Conservation (phyloP, 768 basidiomycete species). For the Termitomyces eurrhizus region DNA sequence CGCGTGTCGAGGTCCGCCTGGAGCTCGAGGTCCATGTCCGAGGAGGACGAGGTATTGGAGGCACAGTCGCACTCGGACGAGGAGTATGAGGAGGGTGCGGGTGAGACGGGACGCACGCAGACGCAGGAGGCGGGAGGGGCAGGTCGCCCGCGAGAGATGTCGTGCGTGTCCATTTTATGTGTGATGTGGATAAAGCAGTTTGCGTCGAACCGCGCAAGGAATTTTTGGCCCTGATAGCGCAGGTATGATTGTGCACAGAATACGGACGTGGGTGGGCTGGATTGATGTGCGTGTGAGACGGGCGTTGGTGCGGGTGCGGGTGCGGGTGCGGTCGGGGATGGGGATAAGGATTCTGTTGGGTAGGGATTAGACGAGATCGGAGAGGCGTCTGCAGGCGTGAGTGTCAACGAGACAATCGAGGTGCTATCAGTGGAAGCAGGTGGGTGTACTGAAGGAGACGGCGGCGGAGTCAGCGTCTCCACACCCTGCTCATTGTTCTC, state of each 20-base stretch:
- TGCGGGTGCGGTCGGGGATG: not conserved
- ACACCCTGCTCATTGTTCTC: not conserved
- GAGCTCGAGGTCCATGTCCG: not conserved
- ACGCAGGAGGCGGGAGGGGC: not conserved
- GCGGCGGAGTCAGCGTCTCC: slow-evolving; percentile 27
- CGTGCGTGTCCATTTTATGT: slow-evolving; percentile 94
- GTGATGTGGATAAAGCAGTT: slow-evolving; percentile 90
- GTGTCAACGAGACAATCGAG: not conserved
- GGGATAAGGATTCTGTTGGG: not conserved
- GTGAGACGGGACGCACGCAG: slow-evolving; percentile 3
- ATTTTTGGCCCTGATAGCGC: slow-evolving; percentile 97
- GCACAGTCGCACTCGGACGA: slow-evolving; percentile 1
- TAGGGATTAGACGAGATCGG: not conserved
- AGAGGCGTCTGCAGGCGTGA: not conserved
- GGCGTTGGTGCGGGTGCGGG: not conserved
- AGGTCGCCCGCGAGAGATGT: slow-evolving; percentile 65
- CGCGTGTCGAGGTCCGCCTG: slow-evolving; percentile 4
- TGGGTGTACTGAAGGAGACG: slow-evolving; percentile 21
- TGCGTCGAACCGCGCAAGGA: slow-evolving; percentile 92
- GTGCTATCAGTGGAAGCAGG: slow-evolving; percentile 15
- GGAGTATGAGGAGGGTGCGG: not conserved
- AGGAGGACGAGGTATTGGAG: not conserved
- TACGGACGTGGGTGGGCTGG: slow-evolving; percentile 40
- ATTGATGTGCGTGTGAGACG: slow-evolving; percentile 3
- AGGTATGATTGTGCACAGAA: slow-evolving; percentile 97